phyloP scores from a whole-genome alignment of 371 early-diverging fungal species.

The Mucor circinelloides region DNA sequence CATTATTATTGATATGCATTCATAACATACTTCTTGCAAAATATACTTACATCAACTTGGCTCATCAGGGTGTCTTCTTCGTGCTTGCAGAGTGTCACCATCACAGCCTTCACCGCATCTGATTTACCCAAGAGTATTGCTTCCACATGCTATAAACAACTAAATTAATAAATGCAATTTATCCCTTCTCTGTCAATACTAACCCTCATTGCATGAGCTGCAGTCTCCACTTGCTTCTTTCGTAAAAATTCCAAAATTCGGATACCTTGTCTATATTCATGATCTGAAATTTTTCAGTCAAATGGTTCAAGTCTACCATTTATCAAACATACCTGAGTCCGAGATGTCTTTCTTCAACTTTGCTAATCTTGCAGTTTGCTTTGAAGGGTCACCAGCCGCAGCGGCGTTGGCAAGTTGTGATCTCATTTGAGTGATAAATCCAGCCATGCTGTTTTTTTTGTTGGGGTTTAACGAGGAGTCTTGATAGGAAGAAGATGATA shows the following conservation, averaged over 20 bases:
- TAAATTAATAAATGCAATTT: neutral
- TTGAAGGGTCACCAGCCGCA: constrained; percentile 40
- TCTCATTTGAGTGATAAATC: constrained; percentile 49
- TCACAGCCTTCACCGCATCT: constrained; percentile 32
- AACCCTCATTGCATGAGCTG: constrained; percentile 49
- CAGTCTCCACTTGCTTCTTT: constrained; percentile 47
- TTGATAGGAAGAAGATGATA: neutral
- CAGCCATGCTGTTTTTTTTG: constrained; percentile 44
- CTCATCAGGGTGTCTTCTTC: constrained; percentile 38
- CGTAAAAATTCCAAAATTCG: constrained; percentile 51
- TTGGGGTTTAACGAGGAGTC: constrained; percentile 16
- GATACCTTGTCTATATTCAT: constrained; percentile 61
- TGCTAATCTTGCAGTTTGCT: constrained; percentile 41
- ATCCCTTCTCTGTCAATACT: neutral
- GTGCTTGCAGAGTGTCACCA: constrained; percentile 42
- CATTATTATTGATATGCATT: neutral
- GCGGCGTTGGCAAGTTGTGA: constrained; percentile 46
- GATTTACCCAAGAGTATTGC: constrained; percentile 47
- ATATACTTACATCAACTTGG: constrained; percentile 29
- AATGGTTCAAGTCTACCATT: neutral
- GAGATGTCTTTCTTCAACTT: constrained; percentile 57
- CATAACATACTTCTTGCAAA: neutral
- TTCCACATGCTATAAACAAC: constrained; percentile 46
- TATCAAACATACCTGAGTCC: constrained; percentile 51
- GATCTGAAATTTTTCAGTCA: constrained; percentile 32